Base-by-base conservation (phyloP, 495 filamentous ascomycete genomes). In the Thozetella sp. region DNA sequence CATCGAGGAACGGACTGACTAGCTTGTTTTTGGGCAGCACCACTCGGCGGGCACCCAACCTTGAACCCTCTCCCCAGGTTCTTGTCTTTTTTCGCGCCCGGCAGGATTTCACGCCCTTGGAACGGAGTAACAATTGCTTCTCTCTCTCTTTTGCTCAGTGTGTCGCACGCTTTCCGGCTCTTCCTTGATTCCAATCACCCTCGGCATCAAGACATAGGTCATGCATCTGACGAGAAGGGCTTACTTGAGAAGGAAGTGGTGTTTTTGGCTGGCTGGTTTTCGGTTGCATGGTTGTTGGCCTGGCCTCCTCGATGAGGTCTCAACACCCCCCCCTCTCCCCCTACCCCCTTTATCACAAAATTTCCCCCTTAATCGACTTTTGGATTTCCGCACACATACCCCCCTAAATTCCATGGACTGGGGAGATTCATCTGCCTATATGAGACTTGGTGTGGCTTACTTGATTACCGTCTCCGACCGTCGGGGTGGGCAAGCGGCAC, bases 181-280 rank as follows among this genome's bases (percentile, higher is more conserved):
- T 3, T 48, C 20, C n/a, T 48, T 11, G 43, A 11, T 48, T n/a
- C 43, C n/a, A 11, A 19, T 11, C 43, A 48, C 9, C 20, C 43
- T 9, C 43, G 43, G 43, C 43, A 48, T 48, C 43, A 48, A 48
- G 43, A 48, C n/a, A 48, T 13, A 9, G n/a, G 43, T 19, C 43
- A 48, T 48, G 43, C 43, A 48, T 48, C 20, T 48, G 43, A 48
- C 43, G 43, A 48, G 43, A 48, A 48, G 10, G n/a, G 20, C 43
- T 9, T 4, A 48, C 43, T 9, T 4, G 43, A 20, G 43, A 20
- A 15, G 43, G 43, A 19, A 10, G 43, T n/a, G 43, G 43, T 48
- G 43, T 48, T 48, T n/a, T 48, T 48, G 43, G 43, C 43, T 48
- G 43, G 43, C n/a, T 48, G 43, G 43, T 48, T 48, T 48, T n/a